Evolutionary conservation across 495 filamentous ascomycete genomes (phyloP).

Genomic region (Cladorrhinum samala): DNA sequence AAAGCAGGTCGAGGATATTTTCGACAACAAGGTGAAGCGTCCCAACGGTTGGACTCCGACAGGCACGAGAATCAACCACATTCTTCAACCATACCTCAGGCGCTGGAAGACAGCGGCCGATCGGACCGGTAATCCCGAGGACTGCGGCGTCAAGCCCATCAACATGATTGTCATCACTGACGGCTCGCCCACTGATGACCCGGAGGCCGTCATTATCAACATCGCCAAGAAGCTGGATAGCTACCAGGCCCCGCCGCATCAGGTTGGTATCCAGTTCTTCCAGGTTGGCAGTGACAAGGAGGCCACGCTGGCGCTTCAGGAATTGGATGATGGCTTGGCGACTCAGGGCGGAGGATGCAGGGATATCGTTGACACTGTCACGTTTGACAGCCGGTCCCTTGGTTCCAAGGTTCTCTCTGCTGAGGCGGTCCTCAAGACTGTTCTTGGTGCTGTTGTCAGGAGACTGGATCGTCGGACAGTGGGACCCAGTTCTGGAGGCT

Average conservation of each 20-base stretch:
- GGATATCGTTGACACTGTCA: constrained; percentile 94
- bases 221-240: constrained; percentile 66
- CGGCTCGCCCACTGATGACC: constrained; percentile 68
- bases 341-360: constrained; percentile 50
- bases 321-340: constrained; percentile 72
- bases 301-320: constrained; percentile 59
- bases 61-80: constrained; percentile 62
- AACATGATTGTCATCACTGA: constrained; percentile 96
- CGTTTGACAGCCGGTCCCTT: constrained; percentile 49
- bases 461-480: constrained; percentile 46
- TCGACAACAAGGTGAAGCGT: constrained; percentile 44
- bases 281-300: constrained; percentile 74
- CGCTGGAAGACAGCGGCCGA: constrained; percentile 31
- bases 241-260: constrained; percentile 68
- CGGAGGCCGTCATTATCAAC: constrained; percentile 62
- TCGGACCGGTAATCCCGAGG: constrained; percentile 35
- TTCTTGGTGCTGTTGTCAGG: constrained; percentile 68
- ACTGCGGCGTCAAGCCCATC: constrained; percentile 62
- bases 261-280: constrained; percentile 95
- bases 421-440: constrained; percentile 75
- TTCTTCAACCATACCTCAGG: constrained; percentile 64
- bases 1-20: constrained; percentile 56
- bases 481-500: background rate
- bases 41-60: constrained; percentile 70
- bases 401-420: constrained; percentile 32